Conservation (phyloP, 2,329 filamentous ascomycete genomes). For the Parafenestella ontariensis region DNA sequence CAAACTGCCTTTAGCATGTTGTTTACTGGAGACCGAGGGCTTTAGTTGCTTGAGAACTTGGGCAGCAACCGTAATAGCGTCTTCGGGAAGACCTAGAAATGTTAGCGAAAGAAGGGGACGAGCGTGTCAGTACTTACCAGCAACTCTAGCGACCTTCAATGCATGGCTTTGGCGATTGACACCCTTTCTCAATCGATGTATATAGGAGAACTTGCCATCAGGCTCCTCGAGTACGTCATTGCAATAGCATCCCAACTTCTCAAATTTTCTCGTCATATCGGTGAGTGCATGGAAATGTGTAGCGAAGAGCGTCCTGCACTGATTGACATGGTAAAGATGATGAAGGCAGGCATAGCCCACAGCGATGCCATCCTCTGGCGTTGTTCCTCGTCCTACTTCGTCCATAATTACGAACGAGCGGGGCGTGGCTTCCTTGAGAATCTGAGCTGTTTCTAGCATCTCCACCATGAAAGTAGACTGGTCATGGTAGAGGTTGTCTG, state of each 20-base stretch:
- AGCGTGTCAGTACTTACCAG: constrained; percentile 55
- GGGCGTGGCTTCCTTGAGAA: constrained; percentile 82
- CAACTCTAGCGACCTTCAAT: constrained; percentile 89
- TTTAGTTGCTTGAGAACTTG: constrained; percentile 58
- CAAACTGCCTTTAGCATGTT: background rate
- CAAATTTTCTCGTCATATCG: constrained; percentile 71
- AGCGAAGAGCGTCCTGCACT: constrained; percentile 84
- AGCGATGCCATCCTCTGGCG: constrained; percentile 87
- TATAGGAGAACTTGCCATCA: constrained; percentile 74
- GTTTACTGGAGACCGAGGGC: background rate
- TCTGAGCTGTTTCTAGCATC: constrained; percentile 95
- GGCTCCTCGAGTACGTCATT: constrained; percentile 83
- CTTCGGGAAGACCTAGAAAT: constrained; percentile 68
- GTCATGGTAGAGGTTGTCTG: constrained; percentile 91
- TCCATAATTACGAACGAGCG: constrained; percentile 96
- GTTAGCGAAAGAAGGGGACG: constrained; percentile 9
- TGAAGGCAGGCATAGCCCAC: constrained; percentile 88
- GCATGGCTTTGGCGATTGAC: constrained; percentile 90
- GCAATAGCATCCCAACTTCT: constrained; percentile 76
- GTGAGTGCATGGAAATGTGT: constrained; percentile 91
- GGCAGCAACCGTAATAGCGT: constrained; percentile 72
- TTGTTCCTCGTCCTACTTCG: constrained; percentile 93
- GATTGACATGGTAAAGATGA: constrained; percentile 79
- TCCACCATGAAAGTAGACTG: constrained; percentile 99
- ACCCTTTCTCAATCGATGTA: constrained; percentile 80